Conservation (phyloP, 129 eudicot genomes). For the Gnaphalium uliginosum region DNA sequence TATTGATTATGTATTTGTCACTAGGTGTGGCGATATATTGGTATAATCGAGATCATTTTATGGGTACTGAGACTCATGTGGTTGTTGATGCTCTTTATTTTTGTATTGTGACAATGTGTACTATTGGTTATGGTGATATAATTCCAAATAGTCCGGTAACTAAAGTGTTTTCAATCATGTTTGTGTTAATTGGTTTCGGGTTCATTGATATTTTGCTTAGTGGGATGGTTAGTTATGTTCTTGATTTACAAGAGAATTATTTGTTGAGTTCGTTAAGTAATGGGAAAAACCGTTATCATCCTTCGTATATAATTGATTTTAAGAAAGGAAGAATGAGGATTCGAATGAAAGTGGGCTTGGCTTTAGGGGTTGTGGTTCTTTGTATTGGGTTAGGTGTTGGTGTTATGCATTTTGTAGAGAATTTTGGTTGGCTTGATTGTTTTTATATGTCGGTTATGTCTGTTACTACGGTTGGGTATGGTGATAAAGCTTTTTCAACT, state of each 20-base stretch:
- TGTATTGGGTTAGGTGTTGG: conserved; percentile 64
- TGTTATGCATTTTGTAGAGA: conserved; percentile 59
- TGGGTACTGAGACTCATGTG: conserved; percentile 50
- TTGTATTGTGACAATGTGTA: conserved; percentile 36
- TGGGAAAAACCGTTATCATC: conserved; percentile 24
- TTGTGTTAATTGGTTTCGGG: conserved; percentile 60
- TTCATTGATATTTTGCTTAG: conserved; percentile 66
- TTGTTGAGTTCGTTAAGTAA: conserved; percentile 41
- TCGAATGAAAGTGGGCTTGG: conserved; percentile 66
- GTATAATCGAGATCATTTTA: conserved; percentile 44
- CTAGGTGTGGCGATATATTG: conserved; percentile 60
- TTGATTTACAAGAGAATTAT: conserved; percentile 69
- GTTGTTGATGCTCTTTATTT: conserved; percentile 80
- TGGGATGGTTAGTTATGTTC: conserved; percentile 67
- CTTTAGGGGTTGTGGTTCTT: conserved; percentile 71
- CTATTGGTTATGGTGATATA: conserved; percentile 82
- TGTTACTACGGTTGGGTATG: conserved; percentile 88
- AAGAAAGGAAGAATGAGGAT: conserved; percentile 89
- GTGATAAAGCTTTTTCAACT: conserved; percentile 59
- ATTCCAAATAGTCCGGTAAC: conserved; percentile 52
- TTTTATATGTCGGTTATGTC: conserved; percentile 75
- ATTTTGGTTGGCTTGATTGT: conserved; percentile 64
- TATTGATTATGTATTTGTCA: conserved; percentile 47
- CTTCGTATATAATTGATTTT: conserved; percentile 52
- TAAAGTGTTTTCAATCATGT: conserved; percentile 43